These are phyloP conservation scores for Phytophthora brassicae DNA, from an alignment of 352 stramenopile species.

Conservation along the genomic window DNA sequence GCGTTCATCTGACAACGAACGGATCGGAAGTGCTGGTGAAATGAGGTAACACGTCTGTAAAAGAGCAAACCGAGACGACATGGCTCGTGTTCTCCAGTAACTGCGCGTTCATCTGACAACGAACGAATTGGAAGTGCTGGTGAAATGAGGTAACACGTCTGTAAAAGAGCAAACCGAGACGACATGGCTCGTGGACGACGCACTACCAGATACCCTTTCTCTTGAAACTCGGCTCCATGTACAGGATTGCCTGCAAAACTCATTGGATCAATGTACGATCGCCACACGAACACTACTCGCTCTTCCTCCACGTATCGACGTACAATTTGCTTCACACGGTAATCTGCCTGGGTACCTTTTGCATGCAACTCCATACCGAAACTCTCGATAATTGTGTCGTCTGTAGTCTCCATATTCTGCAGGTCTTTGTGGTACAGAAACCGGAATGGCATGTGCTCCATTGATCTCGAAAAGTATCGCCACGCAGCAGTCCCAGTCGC, in stretches of 20 bases:
- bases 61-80: conserved; percentile 36
- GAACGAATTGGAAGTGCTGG: conserved; percentile 39
- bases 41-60: conserved; percentile 64
- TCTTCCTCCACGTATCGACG: conserved; percentile 47
- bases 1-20: conserved; percentile 27
- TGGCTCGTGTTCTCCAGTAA: no score
- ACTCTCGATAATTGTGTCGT: conserved; percentile 64
- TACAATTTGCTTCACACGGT: conserved; percentile 60
- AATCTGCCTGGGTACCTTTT: conserved; percentile 52
- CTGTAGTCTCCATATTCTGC: conserved; percentile 38
- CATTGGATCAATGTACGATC: conserved; percentile 51
- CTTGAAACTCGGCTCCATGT: conserved; percentile 43
- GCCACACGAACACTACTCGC: conserved; percentile 61
- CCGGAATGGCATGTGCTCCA: conserved; percentile 44
- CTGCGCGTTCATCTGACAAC: conserved; percentile 27
- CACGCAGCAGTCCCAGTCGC: conserved; percentile 42
- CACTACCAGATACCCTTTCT: conserved; percentile 61
- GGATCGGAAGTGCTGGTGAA: conserved; percentile 43
- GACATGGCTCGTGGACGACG: conserved; percentile 39
- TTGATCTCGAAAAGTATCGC: conserved; percentile 49
- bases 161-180: conserved; percentile 40
- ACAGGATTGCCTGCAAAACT: conserved; percentile 52
- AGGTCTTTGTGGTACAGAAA: conserved; percentile 47
- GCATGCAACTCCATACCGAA: conserved; percentile 54
- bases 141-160: conserved; percentile 62